Conservation (phyloP, 202 grass and related monocot species). For the Elaeis oleifera region DNA sequence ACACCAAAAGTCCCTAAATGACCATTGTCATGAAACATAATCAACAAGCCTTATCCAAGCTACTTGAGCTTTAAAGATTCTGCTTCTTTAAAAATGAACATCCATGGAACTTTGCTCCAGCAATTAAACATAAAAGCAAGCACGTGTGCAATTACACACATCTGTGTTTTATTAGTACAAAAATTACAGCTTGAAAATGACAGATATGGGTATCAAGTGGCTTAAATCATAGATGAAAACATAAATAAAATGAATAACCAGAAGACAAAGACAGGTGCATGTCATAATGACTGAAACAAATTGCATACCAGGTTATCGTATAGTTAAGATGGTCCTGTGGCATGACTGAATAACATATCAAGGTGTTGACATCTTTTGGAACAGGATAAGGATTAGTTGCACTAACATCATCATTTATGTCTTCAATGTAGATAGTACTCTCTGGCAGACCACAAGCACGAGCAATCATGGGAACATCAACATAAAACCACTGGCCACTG, state of each 20-base stretch:
- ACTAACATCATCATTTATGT: slow-evolving; percentile 57
- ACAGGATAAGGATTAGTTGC: slow-evolving; percentile 82
- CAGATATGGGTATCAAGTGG: too few relatives aligned
- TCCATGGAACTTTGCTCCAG: too few relatives aligned
- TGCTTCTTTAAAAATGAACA: too few relatives aligned
- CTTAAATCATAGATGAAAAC: background rate
- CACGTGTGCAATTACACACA: too few relatives aligned
- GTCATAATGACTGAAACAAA: background rate
- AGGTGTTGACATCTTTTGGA: slow-evolving; percentile 81
- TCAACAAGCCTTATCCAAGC: too few relatives aligned
- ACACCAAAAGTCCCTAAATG: too few relatives aligned
- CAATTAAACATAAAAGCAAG: too few relatives aligned
- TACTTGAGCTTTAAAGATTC: too few relatives aligned
- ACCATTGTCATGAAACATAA: too few relatives aligned
- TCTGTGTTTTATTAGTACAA: too few relatives aligned
- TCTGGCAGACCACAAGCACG: slow-evolving; percentile 59
- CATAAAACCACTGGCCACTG: slow-evolving; percentile 85
- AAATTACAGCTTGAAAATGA: too few relatives aligned
- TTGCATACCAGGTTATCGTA: slow-evolving; percentile 63
- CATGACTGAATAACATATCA: slow-evolving; percentile 87
- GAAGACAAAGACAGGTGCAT: background rate
- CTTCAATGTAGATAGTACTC: slow-evolving; percentile 68
- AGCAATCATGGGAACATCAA: slow-evolving; percentile 79
- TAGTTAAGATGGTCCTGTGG: slow-evolving; percentile 88
- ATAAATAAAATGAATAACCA: background rate